Evolutionary conservation across 2,329 filamentous ascomycete species (phyloP), one percentile per base, ranked within the genome.

Genomic region (Xylariales sp.): DNA sequence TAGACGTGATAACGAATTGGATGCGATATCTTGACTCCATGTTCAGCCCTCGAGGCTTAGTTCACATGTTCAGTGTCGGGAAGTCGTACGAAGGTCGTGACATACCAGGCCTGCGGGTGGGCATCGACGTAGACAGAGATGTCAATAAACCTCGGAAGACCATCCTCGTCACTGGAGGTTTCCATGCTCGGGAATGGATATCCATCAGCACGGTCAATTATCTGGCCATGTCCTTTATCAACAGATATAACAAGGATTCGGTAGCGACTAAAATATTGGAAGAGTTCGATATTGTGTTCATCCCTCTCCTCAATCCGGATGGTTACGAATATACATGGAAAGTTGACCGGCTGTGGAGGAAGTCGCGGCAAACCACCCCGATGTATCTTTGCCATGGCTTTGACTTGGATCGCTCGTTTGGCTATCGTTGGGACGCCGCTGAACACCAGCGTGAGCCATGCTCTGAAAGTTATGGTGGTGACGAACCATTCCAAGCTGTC

Each of bases 161-260:
- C 0, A 79, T 95, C 40, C 69, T 95, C 35, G 70, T 98, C 15
- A 82, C 82, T 4, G 93, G 88, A 38, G 91, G 91, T 33, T 73
- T 86, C n/a, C 93, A 97, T 60, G 91, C 90, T 4, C 79, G 93
- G 25, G 93, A 98, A 69, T 98, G 93, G 93, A 95, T 98, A 48
- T 88, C 88, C 32, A 89, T 85, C 1, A 93, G 84, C 53, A 95
- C 89, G 0, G 88, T 94, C 37, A 94, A 85, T 52, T 97, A 95
- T 53, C 68, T 95, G 20, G 88, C 91, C 8, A 95, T 93, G 77
- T 86, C 80, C 13, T 73, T 97, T 33, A 86, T 95, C 52, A 90
- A 85, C 1, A 78, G 81, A 5, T 94, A 91, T 59, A 86, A 85
- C 43, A 87, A 88, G 47, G 70, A 76, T 62, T 74, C 54, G 45